Conservation (phyloP, 805 yeast species). For the Spathaspora girioi region DNA sequence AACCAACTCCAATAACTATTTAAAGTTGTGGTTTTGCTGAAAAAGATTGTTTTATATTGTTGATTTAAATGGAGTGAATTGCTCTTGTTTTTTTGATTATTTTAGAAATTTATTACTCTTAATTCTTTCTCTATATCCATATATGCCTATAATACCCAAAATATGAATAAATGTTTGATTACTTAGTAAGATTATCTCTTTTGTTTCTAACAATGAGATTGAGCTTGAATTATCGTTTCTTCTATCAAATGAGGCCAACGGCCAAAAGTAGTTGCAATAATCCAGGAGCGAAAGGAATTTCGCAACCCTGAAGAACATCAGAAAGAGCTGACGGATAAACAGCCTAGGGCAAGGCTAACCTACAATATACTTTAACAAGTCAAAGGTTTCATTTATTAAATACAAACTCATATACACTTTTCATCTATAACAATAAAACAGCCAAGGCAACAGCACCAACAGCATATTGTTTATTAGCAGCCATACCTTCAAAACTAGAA, state of each 20-base stretch:
- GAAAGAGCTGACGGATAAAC: no score
- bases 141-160: background rate
- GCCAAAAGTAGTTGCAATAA: no score
- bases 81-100: background rate
- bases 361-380: background rate
- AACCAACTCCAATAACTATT: background rate
- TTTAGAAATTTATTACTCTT: background rate
- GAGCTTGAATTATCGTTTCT: no score
- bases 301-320: no score
- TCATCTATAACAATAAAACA: slow-evolving; percentile 50
- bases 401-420: background rate
- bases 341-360: no score
- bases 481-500: slow-evolving; percentile 37
- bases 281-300: no score
- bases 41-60: no score
- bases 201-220: no score
- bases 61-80: no score
- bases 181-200: background rate
- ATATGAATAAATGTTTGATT: background rate
- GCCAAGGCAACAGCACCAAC: slow-evolving; percentile 48
- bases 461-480: slow-evolving; percentile 32
- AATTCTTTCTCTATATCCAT: background rate
- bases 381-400: background rate
- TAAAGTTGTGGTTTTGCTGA: background rate
- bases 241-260: no score